These are phyloP conservation scores for Malania oleifera DNA, from an alignment of 164 flowering plant genomes.

Conservation along the genomic window DNA sequence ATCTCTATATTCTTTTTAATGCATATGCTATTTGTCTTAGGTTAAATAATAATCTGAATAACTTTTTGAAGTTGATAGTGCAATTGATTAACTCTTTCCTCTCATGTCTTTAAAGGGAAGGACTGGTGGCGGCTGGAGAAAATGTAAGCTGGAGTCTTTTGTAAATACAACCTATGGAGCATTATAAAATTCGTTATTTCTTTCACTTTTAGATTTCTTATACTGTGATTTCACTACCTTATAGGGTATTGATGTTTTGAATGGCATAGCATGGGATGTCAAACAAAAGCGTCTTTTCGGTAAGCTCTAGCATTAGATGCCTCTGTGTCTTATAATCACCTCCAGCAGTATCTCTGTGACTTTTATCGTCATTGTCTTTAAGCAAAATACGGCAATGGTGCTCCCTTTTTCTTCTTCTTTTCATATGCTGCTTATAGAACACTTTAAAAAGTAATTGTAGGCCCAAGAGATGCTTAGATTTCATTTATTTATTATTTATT, in stretches of 20 bases:
- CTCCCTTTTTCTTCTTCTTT: too few relatives aligned
- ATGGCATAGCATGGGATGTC: slow-evolving; percentile 96
- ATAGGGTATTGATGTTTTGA: slow-evolving; percentile 77
- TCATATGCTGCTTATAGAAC: too few relatives aligned
- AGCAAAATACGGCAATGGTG: too few relatives aligned
- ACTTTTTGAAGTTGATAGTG: not conserved
- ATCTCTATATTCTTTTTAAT: not conserved
- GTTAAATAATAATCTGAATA: not conserved
- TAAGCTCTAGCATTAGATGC: slow-evolving; percentile 25
- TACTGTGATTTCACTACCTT: slow-evolving; percentile 7
- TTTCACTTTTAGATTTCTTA: not conserved
- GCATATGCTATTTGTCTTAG: not conserved
- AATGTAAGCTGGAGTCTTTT: slow-evolving; percentile 30
- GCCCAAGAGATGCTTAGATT: too few relatives aligned
- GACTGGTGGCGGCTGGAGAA: slow-evolving; percentile 40
- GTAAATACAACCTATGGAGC: not conserved
- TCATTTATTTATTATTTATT: too few relatives aligned
- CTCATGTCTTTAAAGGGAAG: slow-evolving; percentile 36
- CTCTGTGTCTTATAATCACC: not conserved
- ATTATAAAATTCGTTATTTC: too few relatives aligned
- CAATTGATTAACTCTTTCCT: not conserved
- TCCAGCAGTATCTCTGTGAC: not conserved
- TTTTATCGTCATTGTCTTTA: not conserved
- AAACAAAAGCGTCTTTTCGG: slow-evolving; percentile 66
- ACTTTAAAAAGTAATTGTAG: too few relatives aligned